Conservation (phyloP, 2,329 filamentous ascomycete species). For the Aspergillus quadricinctus region DNA sequence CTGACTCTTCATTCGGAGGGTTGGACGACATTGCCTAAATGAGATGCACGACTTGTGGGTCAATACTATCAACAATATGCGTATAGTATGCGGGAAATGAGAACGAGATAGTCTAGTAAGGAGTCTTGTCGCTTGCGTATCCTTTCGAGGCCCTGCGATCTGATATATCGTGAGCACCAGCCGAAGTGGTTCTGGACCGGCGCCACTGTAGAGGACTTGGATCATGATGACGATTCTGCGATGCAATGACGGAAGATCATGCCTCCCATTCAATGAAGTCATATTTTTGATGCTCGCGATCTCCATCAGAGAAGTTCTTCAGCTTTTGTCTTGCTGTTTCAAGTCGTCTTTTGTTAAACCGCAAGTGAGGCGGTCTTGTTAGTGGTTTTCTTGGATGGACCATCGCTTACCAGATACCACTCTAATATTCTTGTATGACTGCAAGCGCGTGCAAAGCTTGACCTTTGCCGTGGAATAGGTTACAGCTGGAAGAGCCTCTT, state of each 20-base stretch:
- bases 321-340: constrained; percentile 3
- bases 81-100: not conserved
- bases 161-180: not conserved
- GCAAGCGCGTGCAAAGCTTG: no score
- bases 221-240: constrained; percentile 1
- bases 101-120: not conserved
- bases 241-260: not conserved
- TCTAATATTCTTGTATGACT: no score
- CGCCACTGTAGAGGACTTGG: not conserved
- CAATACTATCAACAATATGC: not conserved
- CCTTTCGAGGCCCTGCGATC: not conserved
- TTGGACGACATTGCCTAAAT: constrained; percentile 7
- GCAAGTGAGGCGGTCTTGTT: not conserved
- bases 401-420: no score
- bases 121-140: not conserved
- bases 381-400: no score
- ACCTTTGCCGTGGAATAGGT: no score
- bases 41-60: not conserved
- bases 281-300: not conserved
- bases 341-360: not conserved
- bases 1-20: constrained; percentile 4
- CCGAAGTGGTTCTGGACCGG: not conserved
- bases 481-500: no score
- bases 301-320: not conserved
- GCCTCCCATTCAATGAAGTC: not conserved